Conservation (phyloP, 2,329 filamentous ascomycete genomes). For the Stagonosporopsis cucurbitacearum region DNA sequence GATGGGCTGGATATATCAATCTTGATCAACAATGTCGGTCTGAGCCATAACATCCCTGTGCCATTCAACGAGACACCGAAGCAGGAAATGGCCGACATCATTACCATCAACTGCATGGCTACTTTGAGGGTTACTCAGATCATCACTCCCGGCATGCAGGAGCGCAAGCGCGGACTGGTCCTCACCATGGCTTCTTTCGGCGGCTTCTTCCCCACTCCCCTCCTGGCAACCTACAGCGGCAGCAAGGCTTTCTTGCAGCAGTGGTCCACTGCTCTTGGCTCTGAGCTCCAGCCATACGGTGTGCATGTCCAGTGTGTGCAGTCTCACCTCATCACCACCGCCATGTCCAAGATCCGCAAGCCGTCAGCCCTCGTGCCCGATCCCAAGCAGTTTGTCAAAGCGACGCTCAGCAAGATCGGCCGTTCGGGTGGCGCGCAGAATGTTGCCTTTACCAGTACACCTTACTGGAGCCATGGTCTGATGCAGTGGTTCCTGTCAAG, state of each 20-base stretch:
- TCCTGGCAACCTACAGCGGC: conserved; percentile 94
- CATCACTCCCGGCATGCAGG: conserved; percentile 81
- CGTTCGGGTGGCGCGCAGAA: conserved; percentile 76
- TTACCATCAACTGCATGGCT: conserved; percentile 92
- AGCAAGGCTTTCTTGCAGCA: conserved; percentile 98
- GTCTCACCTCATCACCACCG: conserved; percentile 90
- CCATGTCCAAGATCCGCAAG: conserved; percentile 95
- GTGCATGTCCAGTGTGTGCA: conserved; percentile 91
- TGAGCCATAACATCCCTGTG: conserved; percentile 91
- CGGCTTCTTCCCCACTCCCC: conserved; percentile 87
- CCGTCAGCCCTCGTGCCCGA: conserved; percentile 79
- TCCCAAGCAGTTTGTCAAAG: conserved; percentile 80
- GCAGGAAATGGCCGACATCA: conserved; percentile 84
- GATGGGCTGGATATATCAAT: conserved; percentile 81
- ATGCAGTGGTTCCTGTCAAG: conserved; percentile 81
- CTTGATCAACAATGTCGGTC: conserved; percentile 95
- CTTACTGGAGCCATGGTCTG: conserved; percentile 89
- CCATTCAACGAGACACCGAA: conserved; percentile 81
- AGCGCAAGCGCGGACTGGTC: conserved; percentile 85
- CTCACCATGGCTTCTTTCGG: conserved; percentile 98
- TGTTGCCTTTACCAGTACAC: conserved; percentile 83
- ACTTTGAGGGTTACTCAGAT: conserved; percentile 88
- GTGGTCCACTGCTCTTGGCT: conserved; percentile 86
- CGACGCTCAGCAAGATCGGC: conserved; percentile 81
- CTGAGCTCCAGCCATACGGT: conserved; percentile 80